Base-by-base conservation (phyloP, 768 basidiomycete species). In the Tricholoma matsutake region DNA sequence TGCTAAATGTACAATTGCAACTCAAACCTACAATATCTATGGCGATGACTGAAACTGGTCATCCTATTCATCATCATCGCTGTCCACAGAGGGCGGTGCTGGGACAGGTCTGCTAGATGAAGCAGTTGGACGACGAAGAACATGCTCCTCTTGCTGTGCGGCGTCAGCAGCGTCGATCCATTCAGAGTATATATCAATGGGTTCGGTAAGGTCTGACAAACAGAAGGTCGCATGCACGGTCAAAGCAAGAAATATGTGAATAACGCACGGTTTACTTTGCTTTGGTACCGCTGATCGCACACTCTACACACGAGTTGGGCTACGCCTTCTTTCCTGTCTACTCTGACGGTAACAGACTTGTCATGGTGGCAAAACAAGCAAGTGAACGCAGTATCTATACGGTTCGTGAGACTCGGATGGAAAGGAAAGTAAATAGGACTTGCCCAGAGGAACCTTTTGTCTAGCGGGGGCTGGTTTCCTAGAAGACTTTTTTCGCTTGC, bases 351-450 rank as follows among this genome's bases (percentile, higher is more conserved):
- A 54, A 94, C 91, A 20, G 92, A 91, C 71, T 89, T 91, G 72
- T 94, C 91, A 72, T 94, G 92, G 75, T 94, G 87, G 71, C 92
- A 94, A 74, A 92, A 94, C 13, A 94, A 76, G 72, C 92, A 94
- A 28, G 91, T 91, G 72, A 94, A 94, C 35, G 86, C 82, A 9
- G 88, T 89, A 67, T 94, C 92, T 94, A 72, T 29, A 58, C 28
- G 55, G 34, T 31, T 56, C 58, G 18, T 9, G 31, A 35, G 49
- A n/a, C 54, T 47, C 11, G 16, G 43, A 28, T 11, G 31, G 9
- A 2, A 9, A 57, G 16, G n/a, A 45, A 49, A 52, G 28, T 14
- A 49, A 60, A 16, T 34, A 14, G 63, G 16, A 70, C 83, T 61
- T 56, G 93, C 92, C 93, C 13, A 94, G 79, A 4, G 91, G 88